These are phyloP conservation scores for Aspergillus coremiiformis DNA, from an alignment of 495 filamentous ascomycete genomes.

Conservation along the genomic window DNA sequence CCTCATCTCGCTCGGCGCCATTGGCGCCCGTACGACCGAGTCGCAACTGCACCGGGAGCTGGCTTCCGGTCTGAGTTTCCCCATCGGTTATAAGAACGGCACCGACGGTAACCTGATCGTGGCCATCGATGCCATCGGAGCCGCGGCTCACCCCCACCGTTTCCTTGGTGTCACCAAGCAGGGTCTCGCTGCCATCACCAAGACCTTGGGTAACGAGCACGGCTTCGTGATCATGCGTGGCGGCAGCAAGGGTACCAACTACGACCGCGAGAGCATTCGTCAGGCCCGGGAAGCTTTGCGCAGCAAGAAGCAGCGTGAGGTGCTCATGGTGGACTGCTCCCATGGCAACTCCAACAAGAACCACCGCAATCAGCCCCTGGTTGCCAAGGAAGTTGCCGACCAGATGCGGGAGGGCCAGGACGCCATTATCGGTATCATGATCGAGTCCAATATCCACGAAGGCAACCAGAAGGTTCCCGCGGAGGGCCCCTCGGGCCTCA, in stretches of 20 bases:
- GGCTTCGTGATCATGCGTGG: conserved; percentile 95
- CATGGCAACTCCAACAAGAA: conserved; percentile 68
- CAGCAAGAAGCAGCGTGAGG: conserved; percentile 79
- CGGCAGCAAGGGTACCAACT: conserved; percentile 91
- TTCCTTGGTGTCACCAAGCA: conserved; percentile 99
- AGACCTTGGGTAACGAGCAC: conserved; percentile 88
- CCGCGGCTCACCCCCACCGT: conserved; percentile 84
- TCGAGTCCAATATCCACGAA: conserved; percentile 95
- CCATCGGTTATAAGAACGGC: conserved; percentile 98
- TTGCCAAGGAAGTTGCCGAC: conserved; percentile 71
- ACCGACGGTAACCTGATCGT: conserved; percentile 91
- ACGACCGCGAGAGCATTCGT: conserved; percentile 74
- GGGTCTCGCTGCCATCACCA: conserved; percentile 88
- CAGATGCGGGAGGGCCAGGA: conserved; percentile 83
- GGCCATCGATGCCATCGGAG: conserved; percentile 94
- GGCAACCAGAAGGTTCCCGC: conserved; percentile 88
- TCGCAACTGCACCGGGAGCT: conserved; percentile 92
- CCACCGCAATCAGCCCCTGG: conserved; percentile 82
- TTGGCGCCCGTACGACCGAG: conserved; percentile 96
- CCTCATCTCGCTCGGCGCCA: conserved; percentile 88
- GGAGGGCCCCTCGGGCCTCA: conserved; percentile 69
- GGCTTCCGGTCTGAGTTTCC: conserved; percentile 94
- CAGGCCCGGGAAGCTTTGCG: conserved; percentile 68
- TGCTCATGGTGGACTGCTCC: conserved; percentile 97
- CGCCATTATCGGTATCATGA: conserved; percentile 93